Conservation (phyloP, 352 stramenopile species). For the Halophytophthora polymorphica region DNA sequence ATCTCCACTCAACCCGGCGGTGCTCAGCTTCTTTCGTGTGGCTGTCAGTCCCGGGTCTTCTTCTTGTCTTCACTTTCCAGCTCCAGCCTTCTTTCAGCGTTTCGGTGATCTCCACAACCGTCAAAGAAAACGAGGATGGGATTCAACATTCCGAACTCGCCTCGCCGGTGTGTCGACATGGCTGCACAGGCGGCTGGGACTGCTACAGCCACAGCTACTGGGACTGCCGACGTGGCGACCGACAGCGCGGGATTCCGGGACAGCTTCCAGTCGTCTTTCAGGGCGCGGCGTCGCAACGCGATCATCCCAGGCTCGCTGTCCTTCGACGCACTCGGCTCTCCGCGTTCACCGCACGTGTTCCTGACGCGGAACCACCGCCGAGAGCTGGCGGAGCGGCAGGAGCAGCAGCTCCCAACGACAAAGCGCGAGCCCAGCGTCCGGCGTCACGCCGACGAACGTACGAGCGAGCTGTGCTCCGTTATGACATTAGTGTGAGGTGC, state of each 20-base stretch:
- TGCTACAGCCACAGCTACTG: conserved; percentile 1
- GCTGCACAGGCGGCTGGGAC: conserved; percentile 10
- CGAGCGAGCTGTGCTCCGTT: background rate
- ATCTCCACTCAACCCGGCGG: conserved; percentile 2
- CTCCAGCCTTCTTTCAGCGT: conserved; percentile 12
- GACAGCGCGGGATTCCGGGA: conserved; percentile 12
- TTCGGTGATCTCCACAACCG: background rate
- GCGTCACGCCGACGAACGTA: conserved; percentile 15
- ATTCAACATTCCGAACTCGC: conserved; percentile 65
- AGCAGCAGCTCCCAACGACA: conserved; percentile 16
- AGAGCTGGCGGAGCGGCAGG: conserved; percentile 31
- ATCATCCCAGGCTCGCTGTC: conserved; percentile 43
- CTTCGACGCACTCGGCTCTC: conserved; percentile 40
- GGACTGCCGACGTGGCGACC: too few relatives aligned
- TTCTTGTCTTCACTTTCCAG: too few relatives aligned
- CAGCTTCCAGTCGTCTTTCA: conserved; percentile 22
- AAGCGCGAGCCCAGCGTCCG: conserved; percentile 5
- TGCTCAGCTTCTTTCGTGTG: too few relatives aligned
- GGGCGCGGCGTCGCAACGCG: conserved; percentile 48
- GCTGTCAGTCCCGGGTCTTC: too few relatives aligned
- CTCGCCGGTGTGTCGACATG: conserved; percentile 12
- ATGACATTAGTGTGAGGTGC: background rate
- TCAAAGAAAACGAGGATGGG: conserved; percentile 37
- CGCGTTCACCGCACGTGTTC: conserved; percentile 38
- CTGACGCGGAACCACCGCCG: conserved; percentile 28